phyloP scores from a whole-genome alignment of 2,329 filamentous ascomycete species.

The Colletotrichum shisoi region DNA sequence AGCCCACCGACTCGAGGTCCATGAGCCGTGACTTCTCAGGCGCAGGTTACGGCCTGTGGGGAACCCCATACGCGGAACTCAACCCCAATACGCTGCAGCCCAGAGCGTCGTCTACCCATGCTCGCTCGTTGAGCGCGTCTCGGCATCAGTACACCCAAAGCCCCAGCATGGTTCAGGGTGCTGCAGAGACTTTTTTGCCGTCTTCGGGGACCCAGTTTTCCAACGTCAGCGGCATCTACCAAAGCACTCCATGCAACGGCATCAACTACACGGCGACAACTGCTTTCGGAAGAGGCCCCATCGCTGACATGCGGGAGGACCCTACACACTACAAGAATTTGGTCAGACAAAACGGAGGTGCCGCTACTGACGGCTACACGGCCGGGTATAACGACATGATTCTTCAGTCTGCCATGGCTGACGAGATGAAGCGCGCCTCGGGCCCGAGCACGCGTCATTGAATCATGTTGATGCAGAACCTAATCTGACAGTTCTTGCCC shows the following conservation, averaged over 20 bases:
- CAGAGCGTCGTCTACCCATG: conserved; percentile 24
- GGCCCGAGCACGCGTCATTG: conserved; percentile 31
- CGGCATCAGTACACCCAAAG: conserved; percentile 15
- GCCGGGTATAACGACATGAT: conserved; percentile 39
- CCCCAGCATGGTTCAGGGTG: conserved; percentile 42
- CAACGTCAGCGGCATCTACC: conserved; percentile 60
- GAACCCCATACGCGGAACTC: conserved; percentile 21
- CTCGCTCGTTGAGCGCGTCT: conserved; percentile 39
- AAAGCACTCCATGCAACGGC: conserved; percentile 53
- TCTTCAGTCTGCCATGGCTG: conserved; percentile 36
- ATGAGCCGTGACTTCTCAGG: conserved; percentile 36
- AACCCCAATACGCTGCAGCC: conserved; percentile 27
- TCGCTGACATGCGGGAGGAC: conserved; percentile 33
- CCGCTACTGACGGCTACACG: conserved; percentile 39
- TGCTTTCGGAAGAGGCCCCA: conserved; percentile 34
- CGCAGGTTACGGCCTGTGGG: conserved; percentile 24
- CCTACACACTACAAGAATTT: conserved; percentile 40
- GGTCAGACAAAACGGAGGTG: conserved; percentile 37
- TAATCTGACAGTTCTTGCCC: neutral
- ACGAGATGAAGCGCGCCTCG: conserved; percentile 30
- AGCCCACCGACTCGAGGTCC: conserved; percentile 24
- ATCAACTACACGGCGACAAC: conserved; percentile 33
- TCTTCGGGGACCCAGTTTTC: conserved; percentile 54
- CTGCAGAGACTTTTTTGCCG: conserved; percentile 29
- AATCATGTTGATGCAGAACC: conserved; percentile 2